These are phyloP conservation scores for Candida bentonensis DNA, from an alignment of 805 yeast genomes.

Conservation along the genomic window DNA sequence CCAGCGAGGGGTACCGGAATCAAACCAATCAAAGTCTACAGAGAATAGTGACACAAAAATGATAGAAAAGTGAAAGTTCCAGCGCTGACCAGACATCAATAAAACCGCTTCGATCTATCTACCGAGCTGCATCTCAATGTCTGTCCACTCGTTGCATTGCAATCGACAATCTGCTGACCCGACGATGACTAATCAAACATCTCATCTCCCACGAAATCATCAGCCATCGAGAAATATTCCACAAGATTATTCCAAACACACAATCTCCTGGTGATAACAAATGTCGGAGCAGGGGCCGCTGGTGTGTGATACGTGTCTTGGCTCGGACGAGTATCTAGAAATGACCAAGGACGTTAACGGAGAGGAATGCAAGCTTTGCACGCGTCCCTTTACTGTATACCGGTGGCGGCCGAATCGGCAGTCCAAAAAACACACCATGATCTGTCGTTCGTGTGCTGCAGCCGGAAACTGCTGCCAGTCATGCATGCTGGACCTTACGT, in stretches of 20 bases:
- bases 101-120: too few species aligned
- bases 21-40: too few species aligned
- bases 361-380: slow-evolving; percentile 73
- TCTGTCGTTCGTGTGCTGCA: slow-evolving; percentile 70
- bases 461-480: slow-evolving; percentile 76
- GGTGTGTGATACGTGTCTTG: slow-evolving; percentile 63
- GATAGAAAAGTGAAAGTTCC: too few species aligned
- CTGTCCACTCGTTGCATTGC: too few species aligned
- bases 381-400: slow-evolving; percentile 70
- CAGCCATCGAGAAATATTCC: too few species aligned
- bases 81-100: too few species aligned
- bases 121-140: too few species aligned
- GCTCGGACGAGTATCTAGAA: slow-evolving; percentile 48
- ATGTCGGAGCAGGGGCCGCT: slow-evolving; percentile 37
- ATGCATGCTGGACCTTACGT: slow-evolving; percentile 71
- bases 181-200: too few species aligned
- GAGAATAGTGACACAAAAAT: too few species aligned
- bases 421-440: slow-evolving; percentile 42
- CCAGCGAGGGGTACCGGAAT: too few species aligned
- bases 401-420: slow-evolving; percentile 48
- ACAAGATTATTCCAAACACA: neutral
- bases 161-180: too few species aligned
- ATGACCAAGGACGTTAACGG: slow-evolving; percentile 61
- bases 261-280: neutral
- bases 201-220: too few species aligned